phyloP scores from a whole-genome alignment of 352 stramenopile genomes.

The Globisporangium carolinianum region DNA sequence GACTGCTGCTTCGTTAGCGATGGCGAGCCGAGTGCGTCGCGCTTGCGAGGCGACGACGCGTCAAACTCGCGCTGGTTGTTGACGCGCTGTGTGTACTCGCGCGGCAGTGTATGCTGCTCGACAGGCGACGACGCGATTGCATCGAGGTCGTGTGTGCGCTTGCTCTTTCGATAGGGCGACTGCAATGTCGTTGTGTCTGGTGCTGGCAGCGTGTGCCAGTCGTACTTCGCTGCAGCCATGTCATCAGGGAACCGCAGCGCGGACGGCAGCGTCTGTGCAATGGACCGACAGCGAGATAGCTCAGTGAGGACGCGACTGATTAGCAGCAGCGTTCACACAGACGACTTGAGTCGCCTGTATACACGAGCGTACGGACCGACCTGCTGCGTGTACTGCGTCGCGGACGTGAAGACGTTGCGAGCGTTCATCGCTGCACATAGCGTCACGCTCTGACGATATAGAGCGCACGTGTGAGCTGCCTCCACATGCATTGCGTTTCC shows the following conservation, averaged over 20 bases:
- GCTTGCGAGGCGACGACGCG: background rate
- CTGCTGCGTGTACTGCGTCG: constrained; percentile 34
- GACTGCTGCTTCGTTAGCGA: background rate
- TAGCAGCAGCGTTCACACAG: background rate
- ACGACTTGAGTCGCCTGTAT: background rate
- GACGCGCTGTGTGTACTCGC: no score
- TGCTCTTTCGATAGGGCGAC: constrained; percentile 1
- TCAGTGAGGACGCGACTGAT: background rate
- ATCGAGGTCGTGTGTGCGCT: no score
- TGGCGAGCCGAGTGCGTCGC: background rate
- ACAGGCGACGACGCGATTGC: no score
- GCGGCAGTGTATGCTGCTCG: no score
- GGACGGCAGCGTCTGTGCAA: constrained; percentile 33
- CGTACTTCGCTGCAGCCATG: constrained; percentile 17
- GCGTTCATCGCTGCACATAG: constrained; percentile 62
- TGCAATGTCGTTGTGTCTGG: background rate
- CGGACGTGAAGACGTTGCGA: constrained; percentile 55
- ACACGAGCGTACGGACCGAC: constrained; percentile 10
- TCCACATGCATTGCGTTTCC: background rate
- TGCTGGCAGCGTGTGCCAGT: constrained; percentile 24
- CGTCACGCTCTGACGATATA: constrained; percentile 30
- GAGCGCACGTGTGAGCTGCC: no score
- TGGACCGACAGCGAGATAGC: background rate
- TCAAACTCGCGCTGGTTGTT: background rate
- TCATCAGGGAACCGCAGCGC: constrained; percentile 25